phyloP scores from a whole-genome alignment of 129 eudicot species.

The Pittosporum tobira region DNA sequence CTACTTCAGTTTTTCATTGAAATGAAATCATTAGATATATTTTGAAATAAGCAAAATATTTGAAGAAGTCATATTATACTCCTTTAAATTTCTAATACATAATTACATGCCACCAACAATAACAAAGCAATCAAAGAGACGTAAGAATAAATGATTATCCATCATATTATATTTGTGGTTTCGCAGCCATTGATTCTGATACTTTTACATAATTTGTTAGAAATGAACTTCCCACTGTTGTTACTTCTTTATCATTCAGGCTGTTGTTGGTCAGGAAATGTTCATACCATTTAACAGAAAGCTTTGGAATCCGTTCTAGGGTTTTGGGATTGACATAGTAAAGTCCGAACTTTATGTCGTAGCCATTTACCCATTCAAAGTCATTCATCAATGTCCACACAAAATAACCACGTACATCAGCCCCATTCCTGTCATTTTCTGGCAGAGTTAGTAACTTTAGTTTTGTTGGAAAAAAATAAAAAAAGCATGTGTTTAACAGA shows the following conservation, averaged over 20 bases:
- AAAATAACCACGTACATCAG: constrained; percentile 78
- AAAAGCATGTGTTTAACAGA: neutral
- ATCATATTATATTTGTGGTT: too few relatives aligned
- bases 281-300: constrained; percentile 69
- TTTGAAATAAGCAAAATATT: too few relatives aligned
- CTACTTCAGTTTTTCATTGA: too few relatives aligned
- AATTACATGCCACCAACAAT: too few relatives aligned
- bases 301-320: constrained; percentile 52
- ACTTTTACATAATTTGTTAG: too few relatives aligned
- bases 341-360: constrained; percentile 36
- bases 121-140: too few relatives aligned
- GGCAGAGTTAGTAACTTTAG: neutral
- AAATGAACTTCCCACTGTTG: too few relatives aligned
- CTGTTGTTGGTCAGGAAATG: constrained; percentile 41
- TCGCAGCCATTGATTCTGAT: too few relatives aligned
- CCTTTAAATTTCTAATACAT: too few relatives aligned
- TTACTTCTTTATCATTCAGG: neutral
- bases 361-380: constrained; percentile 75
- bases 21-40: too few relatives aligned
- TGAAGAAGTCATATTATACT: too few relatives aligned
- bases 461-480: neutral
- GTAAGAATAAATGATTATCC: too few relatives aligned
- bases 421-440: constrained; percentile 47
- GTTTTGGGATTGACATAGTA: constrained; percentile 60
- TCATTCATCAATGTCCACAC: constrained; percentile 82